Percentiles rank a stretch among this genome's conserved stretches.
Evolutionary conservation across 1,139 yeast species (phyloP).

Genomic region (Pichia sp.): DNA sequence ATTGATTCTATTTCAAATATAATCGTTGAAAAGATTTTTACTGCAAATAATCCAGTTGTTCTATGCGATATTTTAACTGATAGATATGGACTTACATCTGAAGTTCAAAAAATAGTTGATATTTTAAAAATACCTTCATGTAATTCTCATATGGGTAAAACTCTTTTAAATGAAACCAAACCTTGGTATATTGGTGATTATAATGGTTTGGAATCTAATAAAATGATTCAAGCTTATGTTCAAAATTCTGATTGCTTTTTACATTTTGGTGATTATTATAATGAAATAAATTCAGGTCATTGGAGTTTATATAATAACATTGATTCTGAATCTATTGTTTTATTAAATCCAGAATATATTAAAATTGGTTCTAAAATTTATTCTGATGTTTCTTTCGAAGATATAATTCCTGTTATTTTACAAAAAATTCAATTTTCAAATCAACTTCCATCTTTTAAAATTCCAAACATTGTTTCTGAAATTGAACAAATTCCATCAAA

Average conservation of each 20-base stretch:
- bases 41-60: constrained; percentile 52
- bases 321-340: constrained; percentile 29
- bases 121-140: constrained; percentile 40
- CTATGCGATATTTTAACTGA: constrained; percentile 61
- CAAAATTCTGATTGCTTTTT: constrained; percentile 43
- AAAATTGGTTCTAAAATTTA: constrained; percentile 36
- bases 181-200: constrained; percentile 60
- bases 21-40: constrained; percentile 46
- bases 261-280: constrained; percentile 45
- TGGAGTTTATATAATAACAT: constrained; percentile 29
- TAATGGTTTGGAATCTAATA: constrained; percentile 44
- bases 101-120: constrained; percentile 42
- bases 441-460: constrained; percentile 26
- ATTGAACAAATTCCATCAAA: constrained; percentile 23
- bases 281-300: constrained; percentile 54
- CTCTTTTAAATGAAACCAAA: constrained; percentile 56
- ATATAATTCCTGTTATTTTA: constrained; percentile 39
- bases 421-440: constrained; percentile 34
- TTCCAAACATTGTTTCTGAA: constrained; percentile 16
- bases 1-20: constrained; percentile 35
- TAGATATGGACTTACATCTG: constrained; percentile 42
- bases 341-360: constrained; percentile 40
- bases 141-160: constrained; percentile 47
- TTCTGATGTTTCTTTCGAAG: constrained; percentile 39
- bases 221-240: constrained; percentile 35